Percentiles rank a stretch among this genome's conserved stretches.
Conservation (phyloP, 2,329 filamentous ascomycete genomes). For the Diplodia corticola region DNA sequence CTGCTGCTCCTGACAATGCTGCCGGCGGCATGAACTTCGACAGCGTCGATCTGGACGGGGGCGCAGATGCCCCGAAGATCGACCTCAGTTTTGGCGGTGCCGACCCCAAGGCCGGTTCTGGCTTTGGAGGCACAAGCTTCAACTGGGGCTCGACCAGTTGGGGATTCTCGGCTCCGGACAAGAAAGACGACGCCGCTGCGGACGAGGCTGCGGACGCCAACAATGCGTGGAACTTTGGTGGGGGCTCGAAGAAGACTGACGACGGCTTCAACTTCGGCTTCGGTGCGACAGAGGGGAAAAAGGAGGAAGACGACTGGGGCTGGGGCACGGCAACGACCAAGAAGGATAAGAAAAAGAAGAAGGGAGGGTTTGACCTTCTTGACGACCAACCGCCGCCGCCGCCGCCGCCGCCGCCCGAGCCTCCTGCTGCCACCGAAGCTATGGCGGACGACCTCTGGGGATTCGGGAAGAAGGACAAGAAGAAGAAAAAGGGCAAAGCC, state of each 20-base stretch:
- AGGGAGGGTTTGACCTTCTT: slow-evolving; percentile 30
- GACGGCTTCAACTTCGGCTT: slow-evolving; percentile 25
- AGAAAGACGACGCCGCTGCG: slow-evolving; percentile 29
- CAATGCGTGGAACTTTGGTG: slow-evolving; percentile 5
- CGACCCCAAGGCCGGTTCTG: slow-evolving; percentile 26
- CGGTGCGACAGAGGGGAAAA: slow-evolving; percentile 30
- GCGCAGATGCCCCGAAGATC: slow-evolving; percentile 43
- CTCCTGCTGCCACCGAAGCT: slow-evolving; percentile 27
- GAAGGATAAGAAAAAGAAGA: slow-evolving; percentile 40
- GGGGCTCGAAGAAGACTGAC: slow-evolving; percentile 14
- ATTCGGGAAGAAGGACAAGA: slow-evolving; percentile 20
- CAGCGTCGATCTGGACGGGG: slow-evolving; percentile 47
- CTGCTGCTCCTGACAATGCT: slow-evolving; percentile 32
- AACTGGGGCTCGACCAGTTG: slow-evolving; percentile 40
- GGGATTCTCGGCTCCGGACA: slow-evolving; percentile 28
- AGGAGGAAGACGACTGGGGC: slow-evolving; percentile 26
- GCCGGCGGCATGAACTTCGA: slow-evolving; percentile 46
- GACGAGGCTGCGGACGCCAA: slow-evolving; percentile 24
- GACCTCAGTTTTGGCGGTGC: slow-evolving; percentile 47
- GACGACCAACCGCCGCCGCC: neutral
- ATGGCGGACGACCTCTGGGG: slow-evolving; percentile 1
- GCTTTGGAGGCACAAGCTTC: slow-evolving; percentile 35
- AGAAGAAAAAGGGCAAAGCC: slow-evolving; percentile 22
- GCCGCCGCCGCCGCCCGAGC: slow-evolving; percentile 30
- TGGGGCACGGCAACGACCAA: slow-evolving; percentile 19